Conservation (phyloP, 129 eudicot species). For the Pulicaria dysenterica region DNA sequence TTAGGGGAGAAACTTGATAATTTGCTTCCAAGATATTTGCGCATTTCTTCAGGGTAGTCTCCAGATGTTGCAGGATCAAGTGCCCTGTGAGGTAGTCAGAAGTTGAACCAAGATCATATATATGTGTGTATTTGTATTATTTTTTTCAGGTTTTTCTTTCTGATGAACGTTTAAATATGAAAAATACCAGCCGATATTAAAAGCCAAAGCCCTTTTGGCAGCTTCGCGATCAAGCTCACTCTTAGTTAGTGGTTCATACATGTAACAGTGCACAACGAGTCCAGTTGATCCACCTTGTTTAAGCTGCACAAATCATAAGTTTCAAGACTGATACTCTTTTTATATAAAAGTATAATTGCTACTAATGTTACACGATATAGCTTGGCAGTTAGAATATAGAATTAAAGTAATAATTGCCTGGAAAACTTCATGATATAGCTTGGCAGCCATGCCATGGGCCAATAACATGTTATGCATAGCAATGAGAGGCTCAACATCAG, state of each 20-base stretch:
- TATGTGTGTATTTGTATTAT: not conserved
- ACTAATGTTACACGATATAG: not conserved
- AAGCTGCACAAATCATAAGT: conserved; percentile 35
- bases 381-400: no score
- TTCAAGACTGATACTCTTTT: not conserved
- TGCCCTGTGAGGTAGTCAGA: conserved; percentile 43
- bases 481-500: conserved; percentile 75
- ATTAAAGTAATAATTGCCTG: conserved; percentile 45
- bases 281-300: conserved; percentile 59
- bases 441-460: conserved; percentile 81
- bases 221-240: conserved; percentile 47
- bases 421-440: conserved; percentile 54
- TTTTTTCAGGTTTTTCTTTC: not conserved
- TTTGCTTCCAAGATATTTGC: conserved; percentile 45
- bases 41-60: conserved; percentile 83
- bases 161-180: not conserved
- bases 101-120: not conserved
- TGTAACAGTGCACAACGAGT: conserved; percentile 35
- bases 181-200: conserved; percentile 51
- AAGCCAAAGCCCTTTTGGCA: conserved; percentile 58
- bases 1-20: conserved; percentile 62
- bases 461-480: conserved; percentile 73
- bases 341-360: not conserved
- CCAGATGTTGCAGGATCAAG: conserved; percentile 77
- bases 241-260: conserved; percentile 53